Percentiles rank a stretch among this genome's conserved stretches.
phyloP scores from a whole-genome alignment of 2,329 filamentous ascomycete genomes.

The Trichoderma sp. region DNA sequence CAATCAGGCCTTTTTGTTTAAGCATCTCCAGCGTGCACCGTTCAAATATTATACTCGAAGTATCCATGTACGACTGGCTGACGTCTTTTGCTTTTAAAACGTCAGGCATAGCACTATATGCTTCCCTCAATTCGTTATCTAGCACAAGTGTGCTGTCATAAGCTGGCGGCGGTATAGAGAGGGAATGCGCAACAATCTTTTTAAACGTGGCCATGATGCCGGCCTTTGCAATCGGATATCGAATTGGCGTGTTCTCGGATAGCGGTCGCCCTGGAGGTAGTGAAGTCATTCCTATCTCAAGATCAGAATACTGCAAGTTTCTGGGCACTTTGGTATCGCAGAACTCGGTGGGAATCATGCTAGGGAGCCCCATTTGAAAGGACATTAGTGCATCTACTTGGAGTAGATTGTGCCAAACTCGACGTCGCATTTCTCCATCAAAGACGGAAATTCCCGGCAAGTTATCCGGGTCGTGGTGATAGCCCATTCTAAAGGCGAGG shows the following conservation, averaged over 20 bases:
- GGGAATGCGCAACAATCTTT: constrained; percentile 15
- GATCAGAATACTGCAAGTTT: constrained; percentile 11
- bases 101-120: not conserved
- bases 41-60: constrained; percentile 8
- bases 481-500: constrained; percentile 18
- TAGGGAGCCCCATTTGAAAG: constrained; percentile 14
- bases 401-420: constrained; percentile 14
- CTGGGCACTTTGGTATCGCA: constrained; percentile 22
- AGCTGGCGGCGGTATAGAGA: not conserved
- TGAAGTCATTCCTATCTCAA: not conserved
- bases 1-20: constrained; percentile 7
- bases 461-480: constrained; percentile 4
- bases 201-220: constrained; percentile 17
- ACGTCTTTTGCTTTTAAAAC: not conserved
- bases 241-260: not conserved
- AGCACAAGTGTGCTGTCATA: constrained; percentile 8
- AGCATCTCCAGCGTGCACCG: constrained; percentile 10
- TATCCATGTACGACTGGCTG: constrained; percentile 4
- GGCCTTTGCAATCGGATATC: constrained; percentile 14
- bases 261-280: constrained; percentile 7
- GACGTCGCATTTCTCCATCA: constrained; percentile 20
- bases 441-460: constrained; percentile 12
- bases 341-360: constrained; percentile 20
- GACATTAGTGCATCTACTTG: constrained; percentile 18
- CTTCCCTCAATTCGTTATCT: constrained; percentile 7